These are phyloP conservation scores for Phyllostachys edulis DNA, from an alignment of 176 grass and related monocot genomes.

Conservation along the genomic window DNA sequence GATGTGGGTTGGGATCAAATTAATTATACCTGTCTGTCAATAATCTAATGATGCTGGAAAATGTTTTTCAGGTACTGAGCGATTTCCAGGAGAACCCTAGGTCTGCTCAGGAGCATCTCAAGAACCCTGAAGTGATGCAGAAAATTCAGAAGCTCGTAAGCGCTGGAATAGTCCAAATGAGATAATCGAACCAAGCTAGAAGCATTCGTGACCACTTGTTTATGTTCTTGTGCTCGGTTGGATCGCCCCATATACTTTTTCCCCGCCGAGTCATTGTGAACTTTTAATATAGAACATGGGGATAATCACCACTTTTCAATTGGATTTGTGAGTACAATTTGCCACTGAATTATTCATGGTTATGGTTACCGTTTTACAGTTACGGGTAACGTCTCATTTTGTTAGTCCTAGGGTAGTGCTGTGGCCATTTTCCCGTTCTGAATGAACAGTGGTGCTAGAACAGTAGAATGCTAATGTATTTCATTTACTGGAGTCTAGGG, in stretches of 20 bases:
- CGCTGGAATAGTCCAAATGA: conserved; percentile 94
- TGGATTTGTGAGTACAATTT: conserved; percentile 38
- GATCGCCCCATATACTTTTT: neutral
- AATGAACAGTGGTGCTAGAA: neutral
- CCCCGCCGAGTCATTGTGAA: neutral
- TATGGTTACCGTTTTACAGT: neutral
- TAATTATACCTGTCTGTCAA: neutral
- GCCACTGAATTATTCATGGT: conserved; percentile 28
- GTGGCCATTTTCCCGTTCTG: neutral
- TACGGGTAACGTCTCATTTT: neutral
- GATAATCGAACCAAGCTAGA: conserved; percentile 29
- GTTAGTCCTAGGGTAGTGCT: neutral
- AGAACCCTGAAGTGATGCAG: conserved; percentile 79
- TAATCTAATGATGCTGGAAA: neutral
- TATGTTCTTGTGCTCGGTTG: conserved; percentile 21
- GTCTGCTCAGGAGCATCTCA: conserved; percentile 80
- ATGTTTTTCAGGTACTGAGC: conserved; percentile 55
- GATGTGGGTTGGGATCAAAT: neutral
- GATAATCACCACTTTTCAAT: neutral
- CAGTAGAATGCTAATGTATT: neutral
- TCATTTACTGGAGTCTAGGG: neutral
- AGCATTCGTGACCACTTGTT: conserved; percentile 2
- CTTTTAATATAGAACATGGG: neutral
- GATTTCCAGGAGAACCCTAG: conserved; percentile 98
- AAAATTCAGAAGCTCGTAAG: conserved; percentile 94